Evolutionary conservation across 106 monocot genomes (phyloP), one percentile per base, ranked within the genome.

Genomic region (Dioscorea zingiberensis): DNA sequence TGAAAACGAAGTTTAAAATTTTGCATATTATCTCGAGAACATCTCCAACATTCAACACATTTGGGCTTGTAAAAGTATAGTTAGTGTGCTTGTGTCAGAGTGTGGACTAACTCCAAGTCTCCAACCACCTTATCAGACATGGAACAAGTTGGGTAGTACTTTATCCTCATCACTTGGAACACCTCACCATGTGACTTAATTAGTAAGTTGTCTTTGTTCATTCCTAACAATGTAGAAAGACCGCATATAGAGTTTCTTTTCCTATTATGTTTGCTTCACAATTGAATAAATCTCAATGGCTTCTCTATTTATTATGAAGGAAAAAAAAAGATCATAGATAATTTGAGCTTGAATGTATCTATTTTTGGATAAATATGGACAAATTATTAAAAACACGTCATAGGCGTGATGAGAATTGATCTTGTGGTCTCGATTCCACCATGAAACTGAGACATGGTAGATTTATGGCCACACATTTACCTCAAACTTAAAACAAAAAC

Each of bases 31-130:
- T 69, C 69, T 70, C 70, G 19, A 76, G 54, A 12, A 16, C 10
- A 44, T 70, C 64, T 6, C 70, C 69, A 46, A 76, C 59, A 16
- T 76, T 76, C n/a, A 76, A 46, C 48, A 70, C 64, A 70, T 64
- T 51, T 65, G 56, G 29, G 68, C 68, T 68, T 75, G 68, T 18
- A 54, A 55, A 54, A 75, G 68, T 48, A 75, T 54, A 32, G 75
- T 62, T 11, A 75, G 19, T 48, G 75, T 51, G 51, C 61, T 68
- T 24, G 5, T 38, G 55, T 75, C 75, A 18, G 75, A 75, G 62
- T 75, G 61, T 15, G 68, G 75, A 21, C 75, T 75, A 12, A 75
- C 54, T n/a, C 68, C 75, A 7, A 68, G 6, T 68, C 54, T n/a
- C 68, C 75, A 7, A 68, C 23, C 14, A 68, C 75, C 46, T 54